Percentiles rank a stretch among this genome's conserved stretches.
These are phyloP conservation scores for Paraglomus brasilianum DNA, from an alignment of 192 early-diverging fungal species.

Conservation along the genomic window DNA sequence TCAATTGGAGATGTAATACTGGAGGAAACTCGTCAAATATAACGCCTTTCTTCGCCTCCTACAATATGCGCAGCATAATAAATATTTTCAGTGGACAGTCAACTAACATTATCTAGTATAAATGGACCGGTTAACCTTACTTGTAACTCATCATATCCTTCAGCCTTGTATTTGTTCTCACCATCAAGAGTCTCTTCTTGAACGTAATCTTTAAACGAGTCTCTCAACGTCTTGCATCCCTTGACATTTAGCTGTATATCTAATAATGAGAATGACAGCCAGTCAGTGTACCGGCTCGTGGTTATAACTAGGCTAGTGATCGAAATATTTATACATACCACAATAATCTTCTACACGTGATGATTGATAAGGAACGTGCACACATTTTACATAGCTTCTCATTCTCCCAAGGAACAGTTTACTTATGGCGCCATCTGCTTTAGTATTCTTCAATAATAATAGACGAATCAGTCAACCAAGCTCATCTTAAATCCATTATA, in stretches of 20 bases:
- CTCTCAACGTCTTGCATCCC: slow-evolving; percentile 79
- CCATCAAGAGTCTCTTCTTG: slow-evolving; percentile 91
- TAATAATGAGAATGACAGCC: slow-evolving; percentile 32
- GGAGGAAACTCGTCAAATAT: slow-evolving; percentile 92
- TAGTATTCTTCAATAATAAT: slow-evolving; percentile 59
- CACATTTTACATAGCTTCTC: slow-evolving; percentile 96
- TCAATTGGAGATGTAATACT: slow-evolving; percentile 93
- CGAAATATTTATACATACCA: slow-evolving; percentile 45
- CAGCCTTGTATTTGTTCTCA: slow-evolving; percentile 95
- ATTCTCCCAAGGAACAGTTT: slow-evolving; percentile 95
- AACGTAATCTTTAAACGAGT: slow-evolving; percentile 91
- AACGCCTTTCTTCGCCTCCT: slow-evolving; percentile 94
- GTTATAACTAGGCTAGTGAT: not conserved
- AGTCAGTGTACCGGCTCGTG: not conserved
- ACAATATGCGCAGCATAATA: not conserved
- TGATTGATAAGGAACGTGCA: slow-evolving; percentile 93
- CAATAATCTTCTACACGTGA: slow-evolving; percentile 94
- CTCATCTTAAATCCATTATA: not conserved
- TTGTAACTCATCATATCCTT: slow-evolving; percentile 91
- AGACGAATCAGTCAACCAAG: not conserved
- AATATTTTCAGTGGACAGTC: not conserved
- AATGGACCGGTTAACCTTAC: slow-evolving; percentile 24
- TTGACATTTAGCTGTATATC: slow-evolving; percentile 98
- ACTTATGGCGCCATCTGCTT: slow-evolving; percentile 88
- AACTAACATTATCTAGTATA: not conserved